Evolutionary conservation across 2,329 filamentous ascomycete species (phyloP), one percentile per base, ranked within the genome.

Genomic region (Neofusicoccum sp.): DNA sequence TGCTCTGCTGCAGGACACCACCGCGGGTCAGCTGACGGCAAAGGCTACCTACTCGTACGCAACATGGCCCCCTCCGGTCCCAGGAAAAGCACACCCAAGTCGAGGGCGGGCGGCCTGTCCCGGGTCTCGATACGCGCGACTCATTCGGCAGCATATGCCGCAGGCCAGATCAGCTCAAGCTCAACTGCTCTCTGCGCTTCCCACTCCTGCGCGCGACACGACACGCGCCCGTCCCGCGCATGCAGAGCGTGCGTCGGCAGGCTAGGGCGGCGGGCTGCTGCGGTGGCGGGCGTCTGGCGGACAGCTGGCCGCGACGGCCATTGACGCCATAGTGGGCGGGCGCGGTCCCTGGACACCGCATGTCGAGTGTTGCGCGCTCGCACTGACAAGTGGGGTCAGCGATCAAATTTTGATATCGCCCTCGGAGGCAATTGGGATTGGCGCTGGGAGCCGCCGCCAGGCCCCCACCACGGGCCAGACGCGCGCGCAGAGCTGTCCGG

Each of bases 331-430:
- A 58, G 54, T 58, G 54, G 54, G 54, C 54, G 45, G 45, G 54
- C 39, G 29, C 52, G 22, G 22, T 22, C 22, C 22, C 33, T 56
- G 52, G 54, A 58, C 54, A 58, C 54, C 54, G 54, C 54, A 58
- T 56, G 52, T 56, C 52, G 52, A 54, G 47, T 49, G 47, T 49
- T 28, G 16, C 49, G 49, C 34, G 22, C 37, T 44, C 37, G 31
- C 54, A 58, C 54, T 58, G 54, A 58, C 54, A 58, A 58, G 54
- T 58, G 54, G 54, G 54, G 54, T 58, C 54, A 58, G 54, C 54
- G 54, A 58, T 58, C 54, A 58, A 58, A 58, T 58, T 58, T 58
- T 58, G 54, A 58, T 58, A 58, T 58, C 54, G 54, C 41, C 54
- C 41, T 58, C 54, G 54, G 54, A 58, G 41, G 54, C 54, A 58